phyloP scores from a whole-genome alignment of 2,329 filamentous ascomycete species.

The Claviceps humidiphila region DNA sequence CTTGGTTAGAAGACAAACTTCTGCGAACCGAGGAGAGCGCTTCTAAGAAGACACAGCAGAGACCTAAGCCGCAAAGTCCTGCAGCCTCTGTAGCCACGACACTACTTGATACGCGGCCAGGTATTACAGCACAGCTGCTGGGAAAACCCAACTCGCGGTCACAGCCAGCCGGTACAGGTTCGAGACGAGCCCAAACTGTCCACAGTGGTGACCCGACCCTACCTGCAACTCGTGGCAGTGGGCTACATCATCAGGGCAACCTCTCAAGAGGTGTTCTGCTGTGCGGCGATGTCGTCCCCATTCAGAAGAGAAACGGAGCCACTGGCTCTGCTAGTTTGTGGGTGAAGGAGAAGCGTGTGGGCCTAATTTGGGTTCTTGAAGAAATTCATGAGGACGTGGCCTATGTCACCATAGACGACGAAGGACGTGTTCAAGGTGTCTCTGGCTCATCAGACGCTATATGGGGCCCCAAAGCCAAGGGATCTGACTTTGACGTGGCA shows the following conservation, averaged over 20 bases:
- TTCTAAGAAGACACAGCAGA: constrained; percentile 16
- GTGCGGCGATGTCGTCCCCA: constrained; percentile 96
- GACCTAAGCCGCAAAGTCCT: constrained; percentile 22
- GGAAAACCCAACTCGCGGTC: constrained; percentile 61
- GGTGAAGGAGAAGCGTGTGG: constrained; percentile 94
- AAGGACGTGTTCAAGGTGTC: constrained; percentile 57
- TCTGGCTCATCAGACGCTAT: constrained; percentile 71
- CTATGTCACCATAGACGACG: constrained; percentile 61
- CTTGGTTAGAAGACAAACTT: constrained; percentile 82
- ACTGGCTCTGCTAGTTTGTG: constrained; percentile 89
- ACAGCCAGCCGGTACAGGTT: constrained; percentile 37
- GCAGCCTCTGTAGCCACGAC: constrained; percentile 30
- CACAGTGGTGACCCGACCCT: constrained; percentile 42
- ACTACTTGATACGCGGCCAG: constrained; percentile 55
- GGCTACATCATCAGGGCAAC: constrained; percentile 50
- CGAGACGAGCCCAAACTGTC: constrained; percentile 50
- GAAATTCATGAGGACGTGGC: constrained; percentile 94
- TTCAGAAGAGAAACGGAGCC: constrained; percentile 85
- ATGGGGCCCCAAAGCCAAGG: constrained; percentile 61
- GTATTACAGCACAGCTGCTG: constrained; percentile 72
- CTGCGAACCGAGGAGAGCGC: constrained; percentile 33
- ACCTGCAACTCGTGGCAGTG: constrained; percentile 38
- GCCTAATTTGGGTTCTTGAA: constrained; percentile 93
- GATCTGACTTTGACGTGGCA: constrained; percentile 59
- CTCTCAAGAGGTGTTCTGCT: constrained; percentile 81